A percentile compares a stretch with the other conserved stretches of the same genome.
Evolutionary conservation across 768 basidiomycete genomes (phyloP).

Genomic region (Lenzites betulinus): DNA sequence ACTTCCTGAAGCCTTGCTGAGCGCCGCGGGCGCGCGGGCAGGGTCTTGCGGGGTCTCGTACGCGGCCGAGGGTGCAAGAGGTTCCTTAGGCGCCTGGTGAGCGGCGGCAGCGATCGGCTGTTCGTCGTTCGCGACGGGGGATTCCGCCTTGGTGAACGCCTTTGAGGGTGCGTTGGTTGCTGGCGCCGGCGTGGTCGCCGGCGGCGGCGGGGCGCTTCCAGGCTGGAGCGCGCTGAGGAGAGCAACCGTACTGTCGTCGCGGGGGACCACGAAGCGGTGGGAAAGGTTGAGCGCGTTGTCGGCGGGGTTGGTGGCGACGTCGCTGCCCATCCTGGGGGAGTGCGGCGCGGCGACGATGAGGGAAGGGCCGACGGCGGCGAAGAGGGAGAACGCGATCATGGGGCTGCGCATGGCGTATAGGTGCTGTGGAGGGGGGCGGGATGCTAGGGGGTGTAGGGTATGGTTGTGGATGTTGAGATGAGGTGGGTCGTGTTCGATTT

Average conservation of each 20-base stretch:
- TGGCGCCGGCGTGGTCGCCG: too few species aligned
- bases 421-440: not conserved
- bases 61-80: too few species aligned
- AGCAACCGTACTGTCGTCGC: not conserved
- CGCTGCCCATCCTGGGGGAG: conserved; percentile 20
- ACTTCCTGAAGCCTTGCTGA: too few species aligned
- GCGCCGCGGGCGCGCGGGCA: too few species aligned
- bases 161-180: too few species aligned
- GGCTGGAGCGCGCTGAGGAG: not conserved
- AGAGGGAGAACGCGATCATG: conserved; percentile 31
- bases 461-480: conserved; percentile 7
- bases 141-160: too few species aligned
- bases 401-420: conserved; percentile 31
- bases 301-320: conserved; percentile 11
- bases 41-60: too few species aligned
- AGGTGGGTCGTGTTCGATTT: conserved; percentile 1
- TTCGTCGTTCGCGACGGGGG: too few species aligned
- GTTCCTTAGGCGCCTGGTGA: too few species aligned
- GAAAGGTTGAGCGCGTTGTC: conserved; percentile 7
- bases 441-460: conserved; percentile 7
- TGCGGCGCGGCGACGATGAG: conserved; percentile 27
- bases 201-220: too few species aligned
- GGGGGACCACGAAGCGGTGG: conserved; percentile 3
- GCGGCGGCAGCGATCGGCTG: too few species aligned
- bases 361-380: conserved; percentile 29